These are phyloP conservation scores for Salvia hispanica DNA, from an alignment of 257 asterid species.

Conservation along the genomic window DNA sequence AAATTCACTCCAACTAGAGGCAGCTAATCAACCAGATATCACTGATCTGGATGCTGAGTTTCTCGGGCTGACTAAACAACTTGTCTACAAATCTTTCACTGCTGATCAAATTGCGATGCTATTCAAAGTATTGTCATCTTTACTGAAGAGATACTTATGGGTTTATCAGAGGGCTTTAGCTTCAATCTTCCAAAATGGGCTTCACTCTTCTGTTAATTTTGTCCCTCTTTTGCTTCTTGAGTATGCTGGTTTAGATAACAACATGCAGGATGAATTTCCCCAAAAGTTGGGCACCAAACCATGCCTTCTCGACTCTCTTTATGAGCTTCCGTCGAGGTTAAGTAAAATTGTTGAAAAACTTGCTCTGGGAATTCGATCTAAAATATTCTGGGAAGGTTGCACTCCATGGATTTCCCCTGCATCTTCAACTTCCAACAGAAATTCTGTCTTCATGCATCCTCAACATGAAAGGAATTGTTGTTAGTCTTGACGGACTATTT, in stretches of 20 bases:
- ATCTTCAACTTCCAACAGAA: conserved; percentile 54
- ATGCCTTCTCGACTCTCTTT: conserved; percentile 54
- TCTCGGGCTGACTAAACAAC: conserved; percentile 49
- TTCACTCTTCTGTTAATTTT: conserved; percentile 43
- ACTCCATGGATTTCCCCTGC: conserved; percentile 86
- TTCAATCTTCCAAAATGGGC: conserved; percentile 49
- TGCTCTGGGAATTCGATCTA: conserved; percentile 61
- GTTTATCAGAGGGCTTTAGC: conserved; percentile 72
- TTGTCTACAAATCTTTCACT: conserved; percentile 48
- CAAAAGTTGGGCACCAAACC: conserved; percentile 57
- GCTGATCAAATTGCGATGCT: conserved; percentile 53
- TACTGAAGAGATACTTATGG: conserved; percentile 63
- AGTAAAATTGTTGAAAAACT: conserved; percentile 54
- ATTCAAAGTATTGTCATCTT: conserved; percentile 61
- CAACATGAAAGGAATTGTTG: conserved; percentile 60
- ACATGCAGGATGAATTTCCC: conserved; percentile 57
- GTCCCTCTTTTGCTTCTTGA: conserved; percentile 69
- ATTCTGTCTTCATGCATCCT: conserved; percentile 78
- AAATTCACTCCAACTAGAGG: conserved; percentile 36
- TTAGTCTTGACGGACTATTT: conserved; percentile 62
- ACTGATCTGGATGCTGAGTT: conserved; percentile 57
- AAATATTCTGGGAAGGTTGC: conserved; percentile 69
- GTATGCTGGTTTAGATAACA: conserved; percentile 59
- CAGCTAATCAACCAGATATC: conserved; percentile 44
- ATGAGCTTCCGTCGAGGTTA: conserved; percentile 57